Conservation (phyloP, 2,329 filamentous ascomycete species). For the Colletotrichum sp. region DNA sequence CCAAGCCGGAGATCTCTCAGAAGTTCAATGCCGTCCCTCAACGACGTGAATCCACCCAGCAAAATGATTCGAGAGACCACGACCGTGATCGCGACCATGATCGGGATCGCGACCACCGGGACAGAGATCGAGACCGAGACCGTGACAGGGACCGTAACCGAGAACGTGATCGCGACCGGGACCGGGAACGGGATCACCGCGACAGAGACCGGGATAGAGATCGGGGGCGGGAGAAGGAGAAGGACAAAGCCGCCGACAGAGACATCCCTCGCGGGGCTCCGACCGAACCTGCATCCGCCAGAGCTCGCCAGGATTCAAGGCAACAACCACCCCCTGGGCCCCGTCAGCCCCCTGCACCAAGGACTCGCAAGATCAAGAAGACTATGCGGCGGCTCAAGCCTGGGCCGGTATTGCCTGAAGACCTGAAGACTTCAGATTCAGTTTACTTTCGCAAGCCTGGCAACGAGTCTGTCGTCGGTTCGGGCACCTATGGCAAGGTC, state of each 20-base stretch:
- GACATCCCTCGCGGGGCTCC: conserved; percentile 56
- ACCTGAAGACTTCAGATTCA: conserved; percentile 81
- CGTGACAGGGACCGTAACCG: conserved; percentile 40
- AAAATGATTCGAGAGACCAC: conserved; percentile 27
- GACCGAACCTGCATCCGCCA: conserved; percentile 58
- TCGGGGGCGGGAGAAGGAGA: conserved; percentile 42
- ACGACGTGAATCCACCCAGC: conserved; percentile 44
- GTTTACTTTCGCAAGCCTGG: conserved; percentile 95
- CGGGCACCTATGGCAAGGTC: conserved; percentile 94
- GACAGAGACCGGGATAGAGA: conserved; percentile 27
- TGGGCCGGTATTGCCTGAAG: conserved; percentile 72
- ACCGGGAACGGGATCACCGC: conserved; percentile 25
- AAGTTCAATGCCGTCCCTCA: conserved; percentile 70
- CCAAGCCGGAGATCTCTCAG: conserved; percentile 70
- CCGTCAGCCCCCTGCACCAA: conserved; percentile 41
- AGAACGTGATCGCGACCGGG: conserved; percentile 25
- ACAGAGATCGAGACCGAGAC: conserved; percentile 31
- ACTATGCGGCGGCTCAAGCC: conserved; percentile 74
- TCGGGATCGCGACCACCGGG: conserved; percentile 6
- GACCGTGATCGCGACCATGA: conserved; percentile 31
- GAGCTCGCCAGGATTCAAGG: conserved; percentile 40
- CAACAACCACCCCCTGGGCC: conserved; percentile 38
- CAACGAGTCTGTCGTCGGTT: conserved; percentile 96
- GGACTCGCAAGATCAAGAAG: conserved; percentile 69
- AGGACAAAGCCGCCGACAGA: conserved; percentile 39